Base-by-base conservation (phyloP, 371 early-diverging fungal genomes). In the Mortierella sp. region DNA sequence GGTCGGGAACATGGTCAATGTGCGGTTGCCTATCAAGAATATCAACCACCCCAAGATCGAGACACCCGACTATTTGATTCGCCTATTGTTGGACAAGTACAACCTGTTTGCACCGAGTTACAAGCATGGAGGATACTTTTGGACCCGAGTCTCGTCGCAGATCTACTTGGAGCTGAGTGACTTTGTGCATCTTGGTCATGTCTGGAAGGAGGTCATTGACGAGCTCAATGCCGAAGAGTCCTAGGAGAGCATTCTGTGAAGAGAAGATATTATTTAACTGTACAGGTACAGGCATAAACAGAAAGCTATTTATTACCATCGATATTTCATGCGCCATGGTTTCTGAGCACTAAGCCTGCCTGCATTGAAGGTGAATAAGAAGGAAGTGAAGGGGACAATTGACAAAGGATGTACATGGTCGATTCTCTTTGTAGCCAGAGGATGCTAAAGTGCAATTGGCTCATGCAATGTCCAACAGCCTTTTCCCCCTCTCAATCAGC, bases 151-250 rank as follows among this genome's bases (percentile, higher is more conserved):
- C 16, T 91, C 89, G 28, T 89, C 91, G 10, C 94, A 95, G 78
- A 88, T 95, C 28, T 94, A 93, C 59, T 89, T 89, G 53, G 91
- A 90, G 71, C 70, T 90, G 71, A 79, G 82, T 1, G 94, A 95
- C 74, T 92, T 91, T 78, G 80, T 81, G 44, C 71, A 87, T 5
- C 87, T 90, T 21, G 89, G 83, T 13, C 75, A 90, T 11, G 90
- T 90, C 31, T 81, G 93, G 71, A 77, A 87, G 74, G 80, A 86
- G 72, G 70, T 88, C 3, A 83, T 88, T 79, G 74, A 88, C 26
- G 74, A 83, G 31, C 67, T 83, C 37, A 79, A 83, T 44, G 76
- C 73, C 21, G 82, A 82, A 40, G 34, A 37, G 4, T 21, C 10
- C 10, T 55, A 46, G 5, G 24, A 34, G 6, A 5, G 61, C 43